Percentiles rank a stretch among this genome's conserved stretches.
These are phyloP conservation scores for Sporothrix curviconia DNA, from an alignment of 2,329 filamentous ascomycete genomes.

Conservation along the genomic window DNA sequence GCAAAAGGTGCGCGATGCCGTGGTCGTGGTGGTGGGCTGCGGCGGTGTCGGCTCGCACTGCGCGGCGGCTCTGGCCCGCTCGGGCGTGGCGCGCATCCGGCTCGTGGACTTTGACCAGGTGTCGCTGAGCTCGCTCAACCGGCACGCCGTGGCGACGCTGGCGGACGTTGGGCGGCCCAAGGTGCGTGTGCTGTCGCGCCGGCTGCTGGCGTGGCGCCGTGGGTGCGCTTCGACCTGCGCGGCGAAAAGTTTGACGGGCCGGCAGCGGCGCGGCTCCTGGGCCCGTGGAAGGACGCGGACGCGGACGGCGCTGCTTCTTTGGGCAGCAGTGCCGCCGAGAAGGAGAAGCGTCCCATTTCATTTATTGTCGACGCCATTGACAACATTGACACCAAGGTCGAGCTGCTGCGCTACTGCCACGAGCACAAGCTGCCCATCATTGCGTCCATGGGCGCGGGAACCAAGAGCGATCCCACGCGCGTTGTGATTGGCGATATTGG, in stretches of 20 bases:
- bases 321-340: not conserved
- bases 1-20: conserved; percentile 68
- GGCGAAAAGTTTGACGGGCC: conserved; percentile 74
- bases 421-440: conserved; percentile 73
- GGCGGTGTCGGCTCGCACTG: conserved; percentile 95
- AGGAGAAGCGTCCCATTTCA: conserved; percentile 47
- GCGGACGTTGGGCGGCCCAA: conserved; percentile 91
- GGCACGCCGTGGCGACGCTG: conserved; percentile 91
- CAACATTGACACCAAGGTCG: conserved; percentile 96
- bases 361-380: conserved; percentile 97
- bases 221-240: conserved; percentile 81
- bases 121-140: conserved; percentile 84
- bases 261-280: conserved; percentile 61
- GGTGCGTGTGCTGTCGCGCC: conserved; percentile 72
- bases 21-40: conserved; percentile 84
- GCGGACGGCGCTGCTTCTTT: conserved; percentile 35
- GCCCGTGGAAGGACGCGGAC: conserved; percentile 52
- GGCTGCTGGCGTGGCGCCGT: conserved; percentile 85
- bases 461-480: conserved; percentile 78
- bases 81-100: conserved; percentile 79
- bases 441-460: conserved; percentile 92
- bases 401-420: conserved; percentile 80
- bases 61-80: conserved; percentile 75
- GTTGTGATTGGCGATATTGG: conserved; percentile 91
- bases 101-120: conserved; percentile 98